Evolutionary conservation across 495 filamentous ascomycete genomes (phyloP).

Genomic region (Penicillium nucicola): DNA sequence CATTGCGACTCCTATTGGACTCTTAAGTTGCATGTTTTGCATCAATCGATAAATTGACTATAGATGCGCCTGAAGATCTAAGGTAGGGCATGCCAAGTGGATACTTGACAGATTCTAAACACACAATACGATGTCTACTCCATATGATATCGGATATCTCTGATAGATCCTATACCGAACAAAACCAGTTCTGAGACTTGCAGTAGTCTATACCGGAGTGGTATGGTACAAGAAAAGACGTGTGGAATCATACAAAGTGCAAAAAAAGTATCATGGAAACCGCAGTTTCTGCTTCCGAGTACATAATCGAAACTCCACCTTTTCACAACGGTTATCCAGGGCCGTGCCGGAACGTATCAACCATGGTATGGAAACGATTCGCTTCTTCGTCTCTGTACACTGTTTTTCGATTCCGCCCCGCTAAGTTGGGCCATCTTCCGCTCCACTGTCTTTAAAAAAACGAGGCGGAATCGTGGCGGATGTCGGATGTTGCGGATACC

Average conservation of each 20-base stretch:
- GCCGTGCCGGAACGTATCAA: conserved; percentile 21
- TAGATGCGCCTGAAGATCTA: neutral
- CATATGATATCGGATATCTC: neutral
- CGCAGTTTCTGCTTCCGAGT: neutral
- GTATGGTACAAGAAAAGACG: conserved; percentile 2
- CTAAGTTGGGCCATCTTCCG: conserved; percentile 11
- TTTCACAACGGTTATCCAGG: conserved; percentile 26
- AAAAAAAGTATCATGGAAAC: conserved; percentile 8
- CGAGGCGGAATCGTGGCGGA: conserved; percentile 10
- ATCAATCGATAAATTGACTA: neutral
- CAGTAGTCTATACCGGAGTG: conserved; percentile 10
- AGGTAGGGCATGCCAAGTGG: neutral
- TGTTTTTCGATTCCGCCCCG: conserved; percentile 13
- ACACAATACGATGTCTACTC: neutral
- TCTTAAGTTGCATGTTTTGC: conserved; percentile 1
- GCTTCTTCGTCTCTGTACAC: neutral
- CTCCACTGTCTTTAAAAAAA: conserved; percentile 23
- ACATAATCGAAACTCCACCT: conserved; percentile 20
- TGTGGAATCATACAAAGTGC: no score
- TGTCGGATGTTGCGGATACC: conserved; percentile 21
- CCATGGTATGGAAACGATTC: conserved; percentile 15
- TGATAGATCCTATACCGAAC: conserved; percentile 4
- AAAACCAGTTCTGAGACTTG: conserved; percentile 3
- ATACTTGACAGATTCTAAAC: neutral
- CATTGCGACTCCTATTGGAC: neutral